Evolutionary conservation across 2,329 filamentous ascomycete species (phyloP).

Genomic region (Xylaria sp.): DNA sequence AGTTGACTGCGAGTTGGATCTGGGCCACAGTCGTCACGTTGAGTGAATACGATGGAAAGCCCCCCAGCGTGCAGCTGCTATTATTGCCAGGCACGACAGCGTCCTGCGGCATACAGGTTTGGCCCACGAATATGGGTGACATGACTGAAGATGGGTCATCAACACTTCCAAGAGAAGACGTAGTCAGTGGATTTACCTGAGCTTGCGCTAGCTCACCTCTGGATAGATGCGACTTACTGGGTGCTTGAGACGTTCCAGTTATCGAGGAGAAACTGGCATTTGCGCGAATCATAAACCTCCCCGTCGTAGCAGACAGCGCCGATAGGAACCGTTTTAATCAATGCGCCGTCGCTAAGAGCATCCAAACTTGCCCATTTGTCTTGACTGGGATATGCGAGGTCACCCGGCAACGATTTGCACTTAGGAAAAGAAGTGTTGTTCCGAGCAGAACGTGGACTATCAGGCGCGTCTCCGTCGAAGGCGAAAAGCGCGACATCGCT

Average conservation of each 20-base stretch:
- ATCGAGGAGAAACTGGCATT: conserved; percentile 7
- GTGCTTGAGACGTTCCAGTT: conserved; percentile 10
- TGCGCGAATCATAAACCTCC: conserved; percentile 10
- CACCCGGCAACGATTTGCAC: conserved; percentile 41
- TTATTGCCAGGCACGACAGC: conserved; percentile 22
- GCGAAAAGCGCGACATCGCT: conserved; percentile 3
- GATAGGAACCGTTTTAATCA: conserved; percentile 15
- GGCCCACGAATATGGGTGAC: conserved; percentile 45
- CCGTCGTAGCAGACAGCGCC: conserved; percentile 13
- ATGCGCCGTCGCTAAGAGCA: conserved; percentile 7
- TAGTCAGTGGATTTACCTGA: not conserved
- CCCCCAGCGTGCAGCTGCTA: conserved; percentile 46
- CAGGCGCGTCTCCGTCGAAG: conserved; percentile 1
- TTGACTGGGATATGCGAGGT: conserved; percentile 20
- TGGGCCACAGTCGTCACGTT: conserved; percentile 48
- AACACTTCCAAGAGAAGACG: conserved; percentile 32
- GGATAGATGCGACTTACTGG: conserved; percentile 1
- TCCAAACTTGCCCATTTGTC: conserved; percentile 7
- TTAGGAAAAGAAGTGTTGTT: conserved; percentile 9
- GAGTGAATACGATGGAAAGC: conserved; percentile 48
- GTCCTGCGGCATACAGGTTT: conserved; percentile 36
- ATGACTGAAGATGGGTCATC: conserved; percentile 48
- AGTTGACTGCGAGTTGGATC: conserved; percentile 52
- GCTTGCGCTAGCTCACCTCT: not conserved
- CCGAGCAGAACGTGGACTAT: not conserved